These are phyloP conservation scores for Cylindrodendrum hubeiense DNA, from an alignment of 2,329 filamentous ascomycete species.

Conservation along the genomic window DNA sequence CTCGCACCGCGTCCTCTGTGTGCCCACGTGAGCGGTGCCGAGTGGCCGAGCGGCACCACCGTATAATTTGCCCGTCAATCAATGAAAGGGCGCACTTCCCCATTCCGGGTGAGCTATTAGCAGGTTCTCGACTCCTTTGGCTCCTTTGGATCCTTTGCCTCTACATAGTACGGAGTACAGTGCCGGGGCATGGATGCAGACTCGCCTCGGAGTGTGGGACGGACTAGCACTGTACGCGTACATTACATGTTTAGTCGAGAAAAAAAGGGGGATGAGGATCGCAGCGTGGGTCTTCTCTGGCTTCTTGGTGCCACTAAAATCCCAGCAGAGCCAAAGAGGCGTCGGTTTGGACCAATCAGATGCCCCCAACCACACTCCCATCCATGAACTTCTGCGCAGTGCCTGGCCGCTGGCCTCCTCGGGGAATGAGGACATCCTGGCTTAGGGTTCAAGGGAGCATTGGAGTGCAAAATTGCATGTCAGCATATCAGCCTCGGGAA, in stretches of 20 bases:
- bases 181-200: not conserved
- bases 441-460: not conserved
- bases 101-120: not conserved
- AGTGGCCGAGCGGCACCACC: not conserved
- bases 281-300: conserved; percentile 12
- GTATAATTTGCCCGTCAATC: not conserved
- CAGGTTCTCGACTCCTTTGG: not conserved
- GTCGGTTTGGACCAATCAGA: conserved; percentile 9
- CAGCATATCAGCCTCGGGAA: conserved; percentile 10
- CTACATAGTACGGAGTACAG: not conserved
- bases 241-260: conserved; percentile 1
- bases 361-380: not conserved
- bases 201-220: not conserved
- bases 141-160: not conserved
- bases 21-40: not conserved
- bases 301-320: conserved; percentile 14
- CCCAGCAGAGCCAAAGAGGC: conserved; percentile 1
- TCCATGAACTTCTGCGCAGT: not conserved
- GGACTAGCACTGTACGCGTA: not conserved
- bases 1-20: not conserved
- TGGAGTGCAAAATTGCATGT: conserved; percentile 10
- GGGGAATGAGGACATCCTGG: conserved; percentile 14
- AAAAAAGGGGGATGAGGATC: conserved; percentile 23
- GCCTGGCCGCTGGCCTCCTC: conserved; percentile 4
- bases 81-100: not conserved